Evolutionary conservation across 495 filamentous ascomycete genomes (phyloP).

Genomic region (Glonium stellatum): DNA sequence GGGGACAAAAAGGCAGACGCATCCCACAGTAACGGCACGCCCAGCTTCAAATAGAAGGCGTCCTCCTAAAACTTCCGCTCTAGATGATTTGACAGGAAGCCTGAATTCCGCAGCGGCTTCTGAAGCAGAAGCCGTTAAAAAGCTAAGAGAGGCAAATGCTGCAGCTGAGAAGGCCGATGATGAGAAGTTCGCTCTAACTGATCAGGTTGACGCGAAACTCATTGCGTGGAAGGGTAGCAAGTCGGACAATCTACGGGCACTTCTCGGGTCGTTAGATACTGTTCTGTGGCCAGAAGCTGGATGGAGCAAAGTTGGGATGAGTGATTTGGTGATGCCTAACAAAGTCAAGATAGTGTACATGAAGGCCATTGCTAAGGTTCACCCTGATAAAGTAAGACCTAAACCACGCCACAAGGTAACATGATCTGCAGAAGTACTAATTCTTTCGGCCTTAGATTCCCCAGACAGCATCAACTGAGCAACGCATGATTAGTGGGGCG

Average conservation of each 20-base stretch:
- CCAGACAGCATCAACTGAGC: conserved; percentile 84
- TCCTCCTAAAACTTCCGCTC: conserved; percentile 21
- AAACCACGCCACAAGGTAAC: background rate
- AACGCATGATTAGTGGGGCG: conserved; percentile 80
- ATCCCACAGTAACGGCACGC: conserved; percentile 7
- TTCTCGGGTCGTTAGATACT: conserved; percentile 78
- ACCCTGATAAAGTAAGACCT: conserved; percentile 87
- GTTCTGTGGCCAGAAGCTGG: conserved; percentile 87
- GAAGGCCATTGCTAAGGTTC: conserved; percentile 97
- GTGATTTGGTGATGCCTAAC: conserved; percentile 78
- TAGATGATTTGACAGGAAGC: conserved; percentile 31
- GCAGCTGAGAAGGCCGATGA: conserved; percentile 78
- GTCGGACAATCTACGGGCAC: conserved; percentile 81
- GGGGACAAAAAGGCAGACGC: conserved; percentile 43
- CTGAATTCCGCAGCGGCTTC: conserved; percentile 25
- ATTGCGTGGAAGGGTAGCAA: conserved; percentile 78
- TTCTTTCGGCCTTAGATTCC: conserved; percentile 54
- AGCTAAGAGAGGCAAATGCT: conserved; percentile 72
- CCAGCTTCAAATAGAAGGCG: conserved; percentile 20
- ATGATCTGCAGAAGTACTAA: background rate
- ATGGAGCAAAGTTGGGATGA: conserved; percentile 95
- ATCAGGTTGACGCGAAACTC: conserved; percentile 72
- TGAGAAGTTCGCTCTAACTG: conserved; percentile 83
- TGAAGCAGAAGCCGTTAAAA: conserved; percentile 59
- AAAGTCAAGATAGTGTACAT: conserved; percentile 97